Evolutionary conservation across 371 early-diverging fungal species (phyloP), one percentile per base, ranked within the genome.

Genomic region (Mucor piriformis): DNA sequence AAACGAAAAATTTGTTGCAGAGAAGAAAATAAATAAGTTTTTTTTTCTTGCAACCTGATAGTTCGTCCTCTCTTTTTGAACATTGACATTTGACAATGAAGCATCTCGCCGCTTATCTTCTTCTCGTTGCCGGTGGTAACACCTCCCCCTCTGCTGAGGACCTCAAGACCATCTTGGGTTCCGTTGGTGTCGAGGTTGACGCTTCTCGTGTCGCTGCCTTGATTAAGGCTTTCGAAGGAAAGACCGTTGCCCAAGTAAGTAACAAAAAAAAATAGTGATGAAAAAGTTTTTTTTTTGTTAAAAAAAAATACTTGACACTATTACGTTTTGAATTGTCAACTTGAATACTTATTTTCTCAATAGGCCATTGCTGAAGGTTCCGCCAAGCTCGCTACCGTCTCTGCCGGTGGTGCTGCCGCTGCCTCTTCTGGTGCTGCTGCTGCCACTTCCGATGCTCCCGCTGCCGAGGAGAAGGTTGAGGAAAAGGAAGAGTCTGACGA

Each of bases 41-140:
- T 61, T 66, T 66, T 61, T 50, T 47, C 59, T 56, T 8, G 42
- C 47, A 60, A 38, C 23, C 59, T 42, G n/a, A 49, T 34, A 18
- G 59, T 60, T 68, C 64, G 49, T 52, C 61, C 63, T 70, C 63
- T 70, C 63, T 63, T 63, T 59, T 66, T 63, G 59, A 35, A 53
- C 49, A 59, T 59, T 56, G 51, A 59, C 47, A 67, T 56, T 63
- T 60, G 38, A 63, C 67, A 66, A 96, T 95, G 97, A 93, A 94
- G 88, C 88, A 90, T 83, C 83, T 96, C 74, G 96, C 94, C 68
- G 95, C 97, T 71, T 95, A 94, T 89, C 85, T 96, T 71, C 91
- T 96, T 74, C 89, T 93, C 74, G 79, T 83, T 74, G 88, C 91
- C 77, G 94, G 91, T 78, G 92, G 92, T 66, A 91, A 93, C 74